Percentiles rank a stretch among this genome's conserved stretches.
These are phyloP conservation scores for Rehmannia glutinosa DNA, from an alignment of 257 asterid genomes.

Conservation along the genomic window DNA sequence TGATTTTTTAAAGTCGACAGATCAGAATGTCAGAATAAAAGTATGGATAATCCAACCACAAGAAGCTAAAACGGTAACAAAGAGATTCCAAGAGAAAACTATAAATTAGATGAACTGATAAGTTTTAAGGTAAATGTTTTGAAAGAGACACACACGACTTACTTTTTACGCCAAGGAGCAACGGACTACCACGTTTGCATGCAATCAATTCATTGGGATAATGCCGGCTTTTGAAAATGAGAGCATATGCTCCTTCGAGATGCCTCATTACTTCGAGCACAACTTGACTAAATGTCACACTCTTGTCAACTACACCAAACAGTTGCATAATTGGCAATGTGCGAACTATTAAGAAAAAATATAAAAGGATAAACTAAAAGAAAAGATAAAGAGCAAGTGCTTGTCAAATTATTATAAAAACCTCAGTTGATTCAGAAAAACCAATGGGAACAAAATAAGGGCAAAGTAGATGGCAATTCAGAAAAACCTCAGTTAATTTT, in stretches of 20 bases:
- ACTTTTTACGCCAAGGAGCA: constrained; percentile 98
- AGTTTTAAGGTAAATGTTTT: background rate
- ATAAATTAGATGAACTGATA: background rate
- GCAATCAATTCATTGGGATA: constrained; percentile 96
- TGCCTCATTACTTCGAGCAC: constrained; percentile 98
- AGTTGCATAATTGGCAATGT: constrained; percentile 10
- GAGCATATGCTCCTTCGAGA: constrained; percentile 99
- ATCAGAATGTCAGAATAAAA: background rate
- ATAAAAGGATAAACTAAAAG: background rate
- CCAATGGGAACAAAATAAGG: background rate
- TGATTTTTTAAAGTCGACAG: background rate
- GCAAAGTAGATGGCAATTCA: background rate
- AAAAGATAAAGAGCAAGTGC: background rate
- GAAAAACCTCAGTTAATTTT: background rate
- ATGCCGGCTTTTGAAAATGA: constrained; percentile 83
- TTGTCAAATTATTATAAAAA: background rate
- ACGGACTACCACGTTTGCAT: constrained; percentile 98
- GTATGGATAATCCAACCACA: background rate
- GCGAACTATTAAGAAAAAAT: background rate
- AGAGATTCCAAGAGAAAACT: constrained; percentile 6
- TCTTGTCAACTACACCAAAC: constrained; percentile 59
- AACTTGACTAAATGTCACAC: constrained; percentile 87
- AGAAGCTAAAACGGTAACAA: background rate
- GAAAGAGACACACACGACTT: constrained; percentile 26
- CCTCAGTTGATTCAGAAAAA: background rate